Evolutionary conservation across 352 stramenopile species (phyloP), one percentile per base, ranked within the genome.

Genomic region (Pythium aquatile): DNA sequence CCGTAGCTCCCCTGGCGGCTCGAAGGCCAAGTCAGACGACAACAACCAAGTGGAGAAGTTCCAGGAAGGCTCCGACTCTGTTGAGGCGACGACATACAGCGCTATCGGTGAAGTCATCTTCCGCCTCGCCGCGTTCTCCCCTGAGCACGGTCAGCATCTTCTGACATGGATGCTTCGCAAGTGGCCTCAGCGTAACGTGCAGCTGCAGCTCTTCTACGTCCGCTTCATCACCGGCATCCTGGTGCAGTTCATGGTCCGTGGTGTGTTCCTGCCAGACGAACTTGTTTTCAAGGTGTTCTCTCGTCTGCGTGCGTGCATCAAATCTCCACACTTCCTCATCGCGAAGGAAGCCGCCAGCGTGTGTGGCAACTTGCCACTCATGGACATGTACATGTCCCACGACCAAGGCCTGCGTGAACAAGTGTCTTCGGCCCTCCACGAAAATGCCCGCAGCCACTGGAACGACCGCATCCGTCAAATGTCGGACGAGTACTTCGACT

Each of bases 401-500:
- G 70, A 94, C 67, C 77, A 78, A 47, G 47, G 65, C 2, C 64
- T 90, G 40, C 77, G 83, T 32, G 82, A 90, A 59, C 79, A 77
- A 54, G 69, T 94, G 26, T 74, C 83, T 29, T 79, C 74, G 0
- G 81, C 79, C 13, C 70, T 94, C 42, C 85, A 94, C 48, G 75
- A 79, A 40, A 94, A 85, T 61, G 75, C 83, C 49, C 76, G 61
- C 0, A 64, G 63, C 9, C 85, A 94, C 65, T 94, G 85, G 85
- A 91, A 92, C 74, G 69, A 78, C 58, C 81, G 79, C 65, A 88
- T 94, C 63, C 83, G 84, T 37, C 69, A 88, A 68, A 74, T 90
- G 58, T 90, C 83, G 40, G 85, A 94, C 69, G 80, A 92, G 65
- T 83, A 76, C 62, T 94, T 94, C 58, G 85, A 94, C 69, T 75